Evolutionary conservation across 2,329 filamentous ascomycete species (phyloP), one percentile per base, ranked within the genome.

Genomic region (Biscogniauxia mediterranea): DNA sequence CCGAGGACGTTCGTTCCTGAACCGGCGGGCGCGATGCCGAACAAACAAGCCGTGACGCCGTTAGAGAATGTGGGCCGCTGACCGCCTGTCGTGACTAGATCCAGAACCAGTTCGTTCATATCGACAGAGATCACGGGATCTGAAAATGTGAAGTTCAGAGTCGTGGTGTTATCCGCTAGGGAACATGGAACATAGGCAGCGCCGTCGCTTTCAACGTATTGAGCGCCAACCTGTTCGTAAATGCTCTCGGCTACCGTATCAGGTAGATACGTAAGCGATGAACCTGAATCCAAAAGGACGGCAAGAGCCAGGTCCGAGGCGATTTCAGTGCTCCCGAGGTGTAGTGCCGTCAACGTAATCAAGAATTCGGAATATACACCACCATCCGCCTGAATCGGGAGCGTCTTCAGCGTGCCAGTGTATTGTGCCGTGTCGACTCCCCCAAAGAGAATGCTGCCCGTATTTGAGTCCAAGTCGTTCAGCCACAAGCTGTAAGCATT

Each of bases 401-500:
- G 74, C 0, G 88, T 90, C 61, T 85, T 74, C 28, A 94, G 80
- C 3, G 80, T 72, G 20, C 89, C 90, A 2, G 76, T 71, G 72
- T 85, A 93, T 65, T 88, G 86, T 21, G 77, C 84, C 2, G 81
- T 84, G 74, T 93, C 89, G 60, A 93, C 83, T 28, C 91, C 90
- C 28, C 90, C 90, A 67, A 93, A 93, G 1, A 93, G 77, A 58
- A 93, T 87, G 62, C 79, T 87, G 58, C 90, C 90, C 0, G 80
- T 85, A 68, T 76, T 84, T 23, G 89, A 79, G 64, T 87, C 82
- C 7, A 92, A 77, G 70, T 92, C 89, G 75, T 93, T 89, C 19
- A 93, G 79, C 86, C 88, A 93, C 52, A 94, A 76, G 70, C 88
- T 91, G 77, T 89, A 93, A 1, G 89, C 87, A 58, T 84, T 88